phyloP scores from a whole-genome alignment of 2,329 filamentous ascomycete species.

The Simplicillium aogashimaense region DNA sequence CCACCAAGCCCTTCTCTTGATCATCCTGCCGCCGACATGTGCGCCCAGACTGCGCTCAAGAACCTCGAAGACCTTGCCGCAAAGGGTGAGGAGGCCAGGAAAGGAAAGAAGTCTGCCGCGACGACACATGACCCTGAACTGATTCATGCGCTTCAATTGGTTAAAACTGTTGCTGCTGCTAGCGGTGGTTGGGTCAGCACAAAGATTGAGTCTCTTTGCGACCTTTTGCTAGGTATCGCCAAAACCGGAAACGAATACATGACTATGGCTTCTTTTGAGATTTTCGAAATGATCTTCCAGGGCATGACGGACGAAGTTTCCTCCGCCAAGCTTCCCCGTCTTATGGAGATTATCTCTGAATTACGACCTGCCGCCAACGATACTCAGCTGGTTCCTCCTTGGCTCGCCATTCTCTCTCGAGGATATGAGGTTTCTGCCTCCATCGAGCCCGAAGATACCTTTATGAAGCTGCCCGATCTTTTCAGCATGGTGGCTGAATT shows the following conservation, averaged over 20 bases:
- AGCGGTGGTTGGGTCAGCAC: slow-evolving; percentile 93
- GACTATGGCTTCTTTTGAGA: slow-evolving; percentile 92
- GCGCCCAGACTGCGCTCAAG: slow-evolving; percentile 79
- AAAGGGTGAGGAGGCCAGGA: slow-evolving; percentile 52
- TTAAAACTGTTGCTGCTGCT: slow-evolving; percentile 79
- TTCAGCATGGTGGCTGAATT: slow-evolving; percentile 75
- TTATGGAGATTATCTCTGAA: slow-evolving; percentile 87
- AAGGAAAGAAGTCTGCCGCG: slow-evolving; percentile 49
- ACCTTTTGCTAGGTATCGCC: slow-evolving; percentile 80
- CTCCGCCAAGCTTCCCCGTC: slow-evolving; percentile 76
- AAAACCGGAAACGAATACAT: slow-evolving; percentile 89
- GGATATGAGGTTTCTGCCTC: slow-evolving; percentile 92
- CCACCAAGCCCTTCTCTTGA: slow-evolving; percentile 88
- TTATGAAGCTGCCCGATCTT: slow-evolving; percentile 77
- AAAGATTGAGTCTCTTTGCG: slow-evolving; percentile 88
- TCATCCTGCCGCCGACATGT: slow-evolving; percentile 92
- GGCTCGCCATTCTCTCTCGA: slow-evolving; percentile 90
- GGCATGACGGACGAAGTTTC: slow-evolving; percentile 82
- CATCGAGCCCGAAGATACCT: slow-evolving; percentile 81
- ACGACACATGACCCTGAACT: slow-evolving; percentile 67
- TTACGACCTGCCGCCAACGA: slow-evolving; percentile 87
- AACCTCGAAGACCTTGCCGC: slow-evolving; percentile 66
- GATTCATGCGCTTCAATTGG: slow-evolving; percentile 84
- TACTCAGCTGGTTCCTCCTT: slow-evolving; percentile 86
- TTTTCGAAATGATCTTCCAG: slow-evolving; percentile 94